phyloP scores from a whole-genome alignment of 176 grass and related monocot species.

The Oryza officinalis region DNA sequence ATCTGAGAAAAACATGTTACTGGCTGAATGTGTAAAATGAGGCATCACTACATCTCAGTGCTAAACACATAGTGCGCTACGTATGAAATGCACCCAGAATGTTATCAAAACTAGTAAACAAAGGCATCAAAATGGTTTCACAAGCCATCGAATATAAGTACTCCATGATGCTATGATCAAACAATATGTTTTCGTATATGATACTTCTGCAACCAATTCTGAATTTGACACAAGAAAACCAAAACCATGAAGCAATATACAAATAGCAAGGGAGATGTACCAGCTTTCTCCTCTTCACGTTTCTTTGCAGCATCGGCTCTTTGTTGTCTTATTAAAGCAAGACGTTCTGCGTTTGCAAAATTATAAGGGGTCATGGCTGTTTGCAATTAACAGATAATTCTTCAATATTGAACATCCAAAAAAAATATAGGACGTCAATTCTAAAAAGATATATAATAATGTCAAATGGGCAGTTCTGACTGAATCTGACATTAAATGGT shows the following conservation, averaged over 20 bases:
- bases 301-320: slow-evolving; percentile 97
- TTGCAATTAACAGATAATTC: slow-evolving; percentile 8
- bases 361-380: background rate
- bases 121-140: background rate
- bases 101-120: slow-evolving; percentile 4
- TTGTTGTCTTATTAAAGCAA: slow-evolving; percentile 92
- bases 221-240: background rate
- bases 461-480: background rate
- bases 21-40: background rate
- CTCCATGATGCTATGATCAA: background rate
- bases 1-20: background rate
- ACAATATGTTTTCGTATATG: background rate
- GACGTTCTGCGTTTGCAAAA: slow-evolving; percentile 75
- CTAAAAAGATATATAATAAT: background rate
- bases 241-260: background rate
- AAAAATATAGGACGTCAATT: background rate
- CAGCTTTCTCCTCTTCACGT: slow-evolving; percentile 94
- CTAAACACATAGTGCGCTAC: background rate
- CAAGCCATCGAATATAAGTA: too few relatives aligned
- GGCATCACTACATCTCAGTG: background rate
- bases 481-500: background rate
- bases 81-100: background rate
- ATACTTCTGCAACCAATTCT: background rate
- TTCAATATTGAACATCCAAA: background rate
- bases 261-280: slow-evolving; percentile 38